A percentile compares a stretch with the other conserved stretches of the same genome.
These are phyloP conservation scores for Prosopis cineraria DNA, from an alignment of 306 rosid species.

Conservation along the genomic window DNA sequence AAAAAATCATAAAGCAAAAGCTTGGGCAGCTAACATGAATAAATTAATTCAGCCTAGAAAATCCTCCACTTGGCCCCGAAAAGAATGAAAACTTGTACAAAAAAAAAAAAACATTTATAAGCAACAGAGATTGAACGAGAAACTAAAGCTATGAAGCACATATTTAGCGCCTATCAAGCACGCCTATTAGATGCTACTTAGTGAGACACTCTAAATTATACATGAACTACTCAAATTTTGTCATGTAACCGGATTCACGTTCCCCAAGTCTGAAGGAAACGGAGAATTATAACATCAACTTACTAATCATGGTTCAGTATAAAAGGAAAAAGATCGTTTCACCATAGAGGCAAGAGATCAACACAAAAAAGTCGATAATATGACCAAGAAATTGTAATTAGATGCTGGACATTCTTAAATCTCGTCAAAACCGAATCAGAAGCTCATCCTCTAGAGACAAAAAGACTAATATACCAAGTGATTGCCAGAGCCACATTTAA, in stretches of 20 bases:
- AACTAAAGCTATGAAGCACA: neutral
- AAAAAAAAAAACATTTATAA: too few species aligned
- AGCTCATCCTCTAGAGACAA: neutral
- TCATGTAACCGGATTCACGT: neutral
- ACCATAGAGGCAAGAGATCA: neutral
- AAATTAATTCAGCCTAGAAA: neutral
- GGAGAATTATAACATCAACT: neutral
- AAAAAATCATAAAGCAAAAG: conserved; percentile 6
- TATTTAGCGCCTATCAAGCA: neutral
- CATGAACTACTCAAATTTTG: neutral
- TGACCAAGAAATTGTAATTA: neutral
- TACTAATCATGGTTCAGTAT: neutral
- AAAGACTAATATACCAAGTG: neutral
- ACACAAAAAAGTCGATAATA: neutral
- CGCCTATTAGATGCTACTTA: neutral
- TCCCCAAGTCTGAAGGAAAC: neutral
- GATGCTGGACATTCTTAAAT: neutral
- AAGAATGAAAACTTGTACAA: too few species aligned
- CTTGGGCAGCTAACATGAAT: neutral
- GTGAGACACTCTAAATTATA: neutral
- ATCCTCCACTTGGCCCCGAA: too few species aligned
- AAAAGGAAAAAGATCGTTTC: neutral
- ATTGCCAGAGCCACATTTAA: neutral
- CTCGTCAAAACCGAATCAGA: neutral
- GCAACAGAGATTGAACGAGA: neutral